Evolutionary conservation across 305 asterid genomes (phyloP).

Genomic region (Petunia hybrid): DNA sequence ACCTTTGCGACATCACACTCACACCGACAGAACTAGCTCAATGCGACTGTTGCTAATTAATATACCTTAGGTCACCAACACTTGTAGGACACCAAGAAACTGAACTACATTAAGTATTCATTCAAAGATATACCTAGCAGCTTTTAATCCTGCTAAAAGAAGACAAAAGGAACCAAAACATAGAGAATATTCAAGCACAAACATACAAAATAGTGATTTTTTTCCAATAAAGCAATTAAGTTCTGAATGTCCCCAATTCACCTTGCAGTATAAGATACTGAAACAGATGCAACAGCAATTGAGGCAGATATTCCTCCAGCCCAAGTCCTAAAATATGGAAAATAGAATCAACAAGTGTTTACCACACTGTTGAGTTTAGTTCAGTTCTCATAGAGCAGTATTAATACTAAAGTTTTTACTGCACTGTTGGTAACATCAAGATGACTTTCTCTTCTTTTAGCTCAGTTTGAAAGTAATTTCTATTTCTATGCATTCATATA

Average conservation of each 20-base stretch:
- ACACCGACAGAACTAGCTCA: neutral
- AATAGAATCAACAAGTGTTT: conserved; percentile 3
- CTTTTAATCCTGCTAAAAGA: neutral
- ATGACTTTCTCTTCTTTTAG: neutral
- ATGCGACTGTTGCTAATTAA: neutral
- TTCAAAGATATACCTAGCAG: neutral
- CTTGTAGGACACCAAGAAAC: neutral
- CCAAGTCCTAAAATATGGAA: neutral
- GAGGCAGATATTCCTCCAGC: neutral
- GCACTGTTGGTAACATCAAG: neutral
- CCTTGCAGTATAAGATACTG: neutral
- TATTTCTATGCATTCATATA: neutral
- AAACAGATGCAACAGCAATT: neutral
- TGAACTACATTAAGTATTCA: neutral
- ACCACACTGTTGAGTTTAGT: neutral
- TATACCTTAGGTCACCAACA: neutral
- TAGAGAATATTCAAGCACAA: neutral
- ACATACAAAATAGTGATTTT: neutral
- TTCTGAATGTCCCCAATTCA: neutral
- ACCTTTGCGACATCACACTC: neutral
- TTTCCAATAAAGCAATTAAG: conserved; percentile 5
- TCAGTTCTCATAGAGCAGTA: neutral
- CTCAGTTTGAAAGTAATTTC: neutral
- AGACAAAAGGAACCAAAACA: neutral
- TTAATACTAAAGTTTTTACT: neutral